Base-by-base conservation (phyloP, 2,329 filamentous ascomycete species). In the Alternaria viburni region DNA sequence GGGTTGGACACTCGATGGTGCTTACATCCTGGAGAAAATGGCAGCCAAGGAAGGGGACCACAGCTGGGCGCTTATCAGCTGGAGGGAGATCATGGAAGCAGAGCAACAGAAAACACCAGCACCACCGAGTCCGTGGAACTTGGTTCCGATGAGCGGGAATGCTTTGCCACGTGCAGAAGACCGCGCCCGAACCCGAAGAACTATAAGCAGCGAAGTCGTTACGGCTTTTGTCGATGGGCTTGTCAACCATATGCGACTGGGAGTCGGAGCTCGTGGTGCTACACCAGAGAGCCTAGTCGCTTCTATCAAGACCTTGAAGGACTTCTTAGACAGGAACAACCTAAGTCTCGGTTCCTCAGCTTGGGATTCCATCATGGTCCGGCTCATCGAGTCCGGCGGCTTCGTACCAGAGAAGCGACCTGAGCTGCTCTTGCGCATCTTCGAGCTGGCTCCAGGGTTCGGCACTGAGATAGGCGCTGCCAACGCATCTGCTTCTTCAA, bases 171-270 rank as follows among this genome's bases (percentile, higher is more conserved):
- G 69, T 23, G 58, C 64, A 17, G 57, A 75, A 54, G 74, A 76
- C 44, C 72, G 74, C 47, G 69, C 68, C 10, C 69, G 72, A 43
- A 79, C 82, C 10, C 74, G 76, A 41, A 76, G 81, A 54, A 88
- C 85, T 0, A 83, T 90, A 69, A 89, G 87, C 69, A 81, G 81
- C 45, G 88, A 90, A 74, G 83, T 89, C 11, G 82, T 89, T 25
- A 79, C 83, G 55, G 84, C 86, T 6, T 82, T 88, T 44, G 77
- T 88, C 28, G 85, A 88, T 68, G 85, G 83, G 15, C 72, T 88
- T 13, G 71, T 85, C 44, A 86, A 83, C 62, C 70, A 74, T 12
- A 72, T 84, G 45, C 81, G 81, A 57, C 68, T 83, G 21, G 83
- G 83, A 47, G 80, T 82, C 21, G 81, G 81, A n/a, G 60, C 65